Evolutionary conservation across 1,284 basidiomycete genomes (phyloP), one percentile per base, ranked within the genome.

Genomic region (Neonothopanus nambi): DNA sequence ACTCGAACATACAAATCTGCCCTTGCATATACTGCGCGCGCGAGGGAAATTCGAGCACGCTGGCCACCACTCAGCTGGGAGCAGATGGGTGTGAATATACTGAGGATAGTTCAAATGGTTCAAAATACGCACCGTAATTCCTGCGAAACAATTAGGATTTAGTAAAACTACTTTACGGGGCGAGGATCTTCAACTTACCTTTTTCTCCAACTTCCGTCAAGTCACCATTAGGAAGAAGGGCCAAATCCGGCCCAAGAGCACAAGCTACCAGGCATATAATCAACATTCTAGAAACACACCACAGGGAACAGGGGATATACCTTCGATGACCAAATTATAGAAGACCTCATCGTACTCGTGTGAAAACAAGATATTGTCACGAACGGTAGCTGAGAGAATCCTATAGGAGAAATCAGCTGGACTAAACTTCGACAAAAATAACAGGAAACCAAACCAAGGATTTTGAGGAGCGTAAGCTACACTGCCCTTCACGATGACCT

Each of bases 401-500:
- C 89, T 88, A 40, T 12, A 18, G 20, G n/a, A 53, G 40, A 55
- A 39, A 15, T 50, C 56, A 35, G 2, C 2, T 33, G 30, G 8
- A 33, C 13, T 5, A 13, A 48, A 9, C 20, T 11, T 7, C 23
- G 5, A 28, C 26, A 15, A 35, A 23, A 48, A 21, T 50, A 47
- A 40, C 59, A 42, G 41, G 61, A 33, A 5, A 60, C 77, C 38
- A 60, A n/a, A 86, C 91, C 95, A 98, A 28, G 94, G 91, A 62
- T 87, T 90, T 65, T 98, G 95, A 23, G 87, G 83, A 15, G 92
- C 93, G 70, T 96, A 98, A 0, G 94, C 87, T n/a, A 96, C 75
- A 8, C 75, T 83, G 1, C 95, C 95, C 17, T 77, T 78, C 0
- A 97, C 63, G 0, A 75, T 73, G 1, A 95, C 82, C 13, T 81